Percentiles rank a stretch among this genome's conserved stretches.
Conservation (phyloP, 139 green algal genomes). For the Chlamydomonas incerta region DNA sequence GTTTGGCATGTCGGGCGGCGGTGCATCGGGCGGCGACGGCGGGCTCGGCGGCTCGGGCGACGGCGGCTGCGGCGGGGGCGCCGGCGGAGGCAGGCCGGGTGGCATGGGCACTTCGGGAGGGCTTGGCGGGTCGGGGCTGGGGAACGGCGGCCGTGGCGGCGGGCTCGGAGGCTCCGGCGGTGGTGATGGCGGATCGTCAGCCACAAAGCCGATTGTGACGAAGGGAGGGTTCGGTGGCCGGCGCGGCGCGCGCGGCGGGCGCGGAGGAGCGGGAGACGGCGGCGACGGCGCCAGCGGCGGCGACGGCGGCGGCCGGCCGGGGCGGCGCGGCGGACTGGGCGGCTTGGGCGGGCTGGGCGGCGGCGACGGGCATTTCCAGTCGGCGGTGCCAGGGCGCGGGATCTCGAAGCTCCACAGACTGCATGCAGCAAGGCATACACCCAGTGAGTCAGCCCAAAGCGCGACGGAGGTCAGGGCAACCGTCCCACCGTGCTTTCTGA, state of each 20-base stretch:
- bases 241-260: too few relatives aligned
- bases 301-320: background rate
- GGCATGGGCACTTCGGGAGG: too few relatives aligned
- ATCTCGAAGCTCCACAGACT: background rate
- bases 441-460: too few relatives aligned
- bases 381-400: background rate
- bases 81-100: too few relatives aligned
- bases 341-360: background rate
- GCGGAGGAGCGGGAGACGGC: too few relatives aligned
- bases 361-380: background rate
- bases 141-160: background rate
- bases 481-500: too few relatives aligned
- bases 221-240: background rate
- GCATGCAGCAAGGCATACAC: background rate
- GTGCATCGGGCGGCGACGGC: background rate
- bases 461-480: too few relatives aligned
- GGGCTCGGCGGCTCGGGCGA: background rate
- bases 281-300: too few relatives aligned
- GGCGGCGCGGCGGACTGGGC: background rate
- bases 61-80: too few relatives aligned
- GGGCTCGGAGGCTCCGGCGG: background rate
- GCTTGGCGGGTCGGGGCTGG: too few relatives aligned
- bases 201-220: too few relatives aligned
- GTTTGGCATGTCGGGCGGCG: too few relatives aligned
- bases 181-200: background rate